Conservation (phyloP, 106 monocot genomes). For the Chionographis japonica region DNA sequence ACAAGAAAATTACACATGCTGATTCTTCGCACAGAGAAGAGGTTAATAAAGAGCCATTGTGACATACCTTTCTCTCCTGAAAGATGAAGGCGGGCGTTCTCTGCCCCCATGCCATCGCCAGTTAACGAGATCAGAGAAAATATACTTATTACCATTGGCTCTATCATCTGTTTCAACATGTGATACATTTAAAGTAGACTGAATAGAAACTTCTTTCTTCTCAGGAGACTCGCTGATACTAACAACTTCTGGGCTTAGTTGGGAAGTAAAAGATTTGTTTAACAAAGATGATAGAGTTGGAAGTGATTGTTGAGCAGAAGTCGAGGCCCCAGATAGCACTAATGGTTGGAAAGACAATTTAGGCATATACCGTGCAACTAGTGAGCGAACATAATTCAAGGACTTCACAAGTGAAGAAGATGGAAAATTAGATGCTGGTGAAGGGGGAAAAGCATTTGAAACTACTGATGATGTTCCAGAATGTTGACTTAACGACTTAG, state of each 20-base stretch:
- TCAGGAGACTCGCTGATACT: conserved; percentile 41
- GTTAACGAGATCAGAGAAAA: conserved; percentile 56
- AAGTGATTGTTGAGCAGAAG: conserved; percentile 56
- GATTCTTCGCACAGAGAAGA: neutral
- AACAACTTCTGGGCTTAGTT: conserved; percentile 51
- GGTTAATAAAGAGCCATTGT: neutral
- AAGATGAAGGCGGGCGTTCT: conserved; percentile 34
- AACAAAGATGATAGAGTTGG: conserved; percentile 65
- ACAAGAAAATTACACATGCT: neutral
- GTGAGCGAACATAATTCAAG: conserved; percentile 82
- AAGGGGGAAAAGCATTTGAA: conserved; percentile 21
- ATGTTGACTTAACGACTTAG: conserved; percentile 29
- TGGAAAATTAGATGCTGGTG: conserved; percentile 53
- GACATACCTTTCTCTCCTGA: conserved; percentile 44
- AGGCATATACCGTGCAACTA: conserved; percentile 84
- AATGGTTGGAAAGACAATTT: conserved; percentile 74
- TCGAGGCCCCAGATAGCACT: conserved; percentile 37
- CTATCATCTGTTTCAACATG: conserved; percentile 29
- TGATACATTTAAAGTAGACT: conserved; percentile 26
- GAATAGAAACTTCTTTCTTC: conserved; percentile 31
- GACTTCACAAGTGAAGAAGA: conserved; percentile 83
- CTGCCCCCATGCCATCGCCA: conserved; percentile 69
- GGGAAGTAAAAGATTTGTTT: conserved; percentile 58
- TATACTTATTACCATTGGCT: conserved; percentile 42
- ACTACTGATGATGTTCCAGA: conserved; percentile 22